A percentile compares a stretch with the other conserved stretches of the same genome.
These are phyloP conservation scores for Paramecium sonneborni DNA, from an alignment of 73 alveolate genomes.

Conservation along the genomic window DNA sequence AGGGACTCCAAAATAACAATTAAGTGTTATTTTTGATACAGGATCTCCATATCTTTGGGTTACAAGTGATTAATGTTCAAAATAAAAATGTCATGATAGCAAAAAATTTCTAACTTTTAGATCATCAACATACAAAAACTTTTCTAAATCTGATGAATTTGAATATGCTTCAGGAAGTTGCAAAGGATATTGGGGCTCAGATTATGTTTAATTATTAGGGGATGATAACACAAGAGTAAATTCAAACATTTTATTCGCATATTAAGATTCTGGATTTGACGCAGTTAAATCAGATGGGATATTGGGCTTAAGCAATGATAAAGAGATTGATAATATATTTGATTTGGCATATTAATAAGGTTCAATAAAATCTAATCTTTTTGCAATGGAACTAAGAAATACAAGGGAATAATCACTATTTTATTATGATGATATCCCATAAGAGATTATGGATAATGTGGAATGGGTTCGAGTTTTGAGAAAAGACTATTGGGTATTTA, in stretches of 20 bases:
- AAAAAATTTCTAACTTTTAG: conserved; percentile 37
- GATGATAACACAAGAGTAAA: neutral
- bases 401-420: neutral
- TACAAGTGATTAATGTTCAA: conserved; percentile 74
- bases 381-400: neutral
- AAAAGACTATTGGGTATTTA: conserved; percentile 24
- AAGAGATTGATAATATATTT: neutral
- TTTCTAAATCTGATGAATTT: neutral
- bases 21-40: conserved; percentile 89
- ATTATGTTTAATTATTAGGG: neutral
- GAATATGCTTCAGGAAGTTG: conserved; percentile 10
- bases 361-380: neutral
- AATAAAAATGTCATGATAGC: neutral
- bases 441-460: conserved; percentile 2
- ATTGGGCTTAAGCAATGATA: conserved; percentile 48
- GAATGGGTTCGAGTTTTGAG: neutral
- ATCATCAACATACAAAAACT: conserved; percentile 31
- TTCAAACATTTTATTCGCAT: neutral
- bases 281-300: neutral
- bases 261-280: neutral
- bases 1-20: conserved; percentile 85
- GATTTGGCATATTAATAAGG: conserved; percentile 1
- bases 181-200: neutral
- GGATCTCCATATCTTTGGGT: conserved; percentile 94
- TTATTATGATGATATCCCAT: neutral